Evolutionary conservation across 139 green algal genomes (phyloP).

Genomic region (Chlamydomonas asymmetrica): DNA sequence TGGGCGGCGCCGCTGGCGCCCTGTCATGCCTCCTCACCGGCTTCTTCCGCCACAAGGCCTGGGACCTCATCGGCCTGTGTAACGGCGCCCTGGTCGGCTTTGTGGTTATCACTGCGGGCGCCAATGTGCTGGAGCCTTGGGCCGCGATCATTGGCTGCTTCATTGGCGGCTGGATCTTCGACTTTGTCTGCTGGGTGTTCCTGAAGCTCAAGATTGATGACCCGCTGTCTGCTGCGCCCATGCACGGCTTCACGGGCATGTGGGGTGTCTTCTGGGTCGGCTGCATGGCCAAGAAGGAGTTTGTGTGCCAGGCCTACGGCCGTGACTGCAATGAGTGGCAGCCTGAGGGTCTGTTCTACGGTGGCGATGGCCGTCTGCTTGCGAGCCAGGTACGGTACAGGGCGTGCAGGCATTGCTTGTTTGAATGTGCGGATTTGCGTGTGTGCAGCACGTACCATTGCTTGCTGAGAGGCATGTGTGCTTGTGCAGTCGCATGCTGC

Average conservation of each 20-base stretch:
- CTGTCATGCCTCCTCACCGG: slow-evolving; percentile 55
- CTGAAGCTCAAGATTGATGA: slow-evolving; percentile 69
- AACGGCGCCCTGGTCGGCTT: slow-evolving; percentile 74
- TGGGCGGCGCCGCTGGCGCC: slow-evolving; percentile 64
- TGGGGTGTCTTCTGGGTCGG: slow-evolving; percentile 64
- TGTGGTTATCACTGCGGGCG: slow-evolving; percentile 67
- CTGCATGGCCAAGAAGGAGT: slow-evolving; percentile 63
- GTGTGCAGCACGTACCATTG: too few relatives aligned
- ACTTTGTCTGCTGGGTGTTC: slow-evolving; percentile 29
- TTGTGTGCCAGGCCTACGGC: slow-evolving; percentile 52
- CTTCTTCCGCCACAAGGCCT: slow-evolving; percentile 44
- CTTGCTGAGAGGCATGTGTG: too few relatives aligned
- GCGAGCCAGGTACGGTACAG: slow-evolving; percentile 42
- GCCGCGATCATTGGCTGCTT: slow-evolving; percentile 80
- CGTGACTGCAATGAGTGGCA: slow-evolving; percentile 27
- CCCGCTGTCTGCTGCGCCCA: slow-evolving; percentile 65
- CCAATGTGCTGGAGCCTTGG: slow-evolving; percentile 76
- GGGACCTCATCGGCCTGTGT: slow-evolving; percentile 77
- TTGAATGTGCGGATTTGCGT: too few relatives aligned
- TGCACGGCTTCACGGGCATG: slow-evolving; percentile 74
- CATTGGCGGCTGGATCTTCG: slow-evolving; percentile 46
- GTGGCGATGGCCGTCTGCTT: slow-evolving; percentile 53
- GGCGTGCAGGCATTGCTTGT: too few relatives aligned
- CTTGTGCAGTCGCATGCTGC: too few relatives aligned
- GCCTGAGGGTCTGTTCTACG: slow-evolving; percentile 59